phyloP scores from a whole-genome alignment of 2,329 filamentous ascomycete genomes.

The Nemania serpens region DNA sequence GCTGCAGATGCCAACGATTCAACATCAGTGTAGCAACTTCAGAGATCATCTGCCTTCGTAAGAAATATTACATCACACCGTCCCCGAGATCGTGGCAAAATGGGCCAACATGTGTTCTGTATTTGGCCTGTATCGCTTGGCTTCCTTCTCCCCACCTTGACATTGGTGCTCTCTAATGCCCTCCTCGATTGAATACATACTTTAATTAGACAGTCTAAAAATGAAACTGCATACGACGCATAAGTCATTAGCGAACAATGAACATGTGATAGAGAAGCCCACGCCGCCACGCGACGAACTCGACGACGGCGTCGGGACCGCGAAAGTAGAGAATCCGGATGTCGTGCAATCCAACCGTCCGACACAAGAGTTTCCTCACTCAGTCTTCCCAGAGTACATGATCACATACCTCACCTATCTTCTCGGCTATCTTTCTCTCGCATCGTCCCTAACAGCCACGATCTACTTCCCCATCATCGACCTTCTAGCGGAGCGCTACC shows the following conservation, averaged over 20 bases:
- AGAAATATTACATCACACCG: no score
- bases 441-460: slow-evolving; percentile 19
- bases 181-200: neutral
- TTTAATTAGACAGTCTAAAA: neutral
- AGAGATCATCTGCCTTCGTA: no score
- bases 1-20: no score
- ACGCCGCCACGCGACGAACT: neutral
- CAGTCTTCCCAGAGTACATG: slow-evolving; percentile 1
- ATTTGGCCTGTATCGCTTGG: neutral
- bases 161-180: neutral
- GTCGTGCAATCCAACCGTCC: neutral
- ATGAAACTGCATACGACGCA: neutral
- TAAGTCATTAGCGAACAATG: neutral
- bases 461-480: slow-evolving; percentile 39
- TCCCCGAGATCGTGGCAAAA: neutral
- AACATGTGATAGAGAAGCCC: neutral
- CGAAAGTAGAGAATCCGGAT: neutral
- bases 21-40: no score
- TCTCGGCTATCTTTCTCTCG: slow-evolving; percentile 12
- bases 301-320: neutral
- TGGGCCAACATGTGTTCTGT: neutral
- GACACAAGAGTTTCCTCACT: neutral
- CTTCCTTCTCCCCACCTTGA: no score
- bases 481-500: slow-evolving; percentile 30
- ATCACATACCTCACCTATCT: slow-evolving; percentile 9